Conservation (phyloP, 495 filamentous ascomycete species). For the Hypoxylon rickii region DNA sequence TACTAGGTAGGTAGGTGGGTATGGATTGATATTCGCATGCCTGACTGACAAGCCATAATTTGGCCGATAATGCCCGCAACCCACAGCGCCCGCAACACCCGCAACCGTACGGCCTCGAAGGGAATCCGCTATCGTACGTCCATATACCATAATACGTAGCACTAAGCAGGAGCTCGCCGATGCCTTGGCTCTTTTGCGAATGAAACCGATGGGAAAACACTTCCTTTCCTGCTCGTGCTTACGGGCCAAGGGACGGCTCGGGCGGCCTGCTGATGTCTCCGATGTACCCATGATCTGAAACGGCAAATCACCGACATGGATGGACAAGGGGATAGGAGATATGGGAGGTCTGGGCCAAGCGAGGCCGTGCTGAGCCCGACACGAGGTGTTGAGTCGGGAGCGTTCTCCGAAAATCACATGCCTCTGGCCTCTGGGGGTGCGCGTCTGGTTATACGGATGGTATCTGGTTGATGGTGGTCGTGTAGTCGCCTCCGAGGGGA, state of each 20-base stretch:
- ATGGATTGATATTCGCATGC: slow-evolving; percentile 13
- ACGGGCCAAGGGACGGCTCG: slow-evolving; percentile 19
- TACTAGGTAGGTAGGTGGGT: too few species aligned
- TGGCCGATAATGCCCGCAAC: slow-evolving; percentile 30
- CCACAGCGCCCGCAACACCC: slow-evolving; percentile 22
- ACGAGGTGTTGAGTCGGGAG: slow-evolving; percentile 8
- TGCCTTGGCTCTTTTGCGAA: slow-evolving; percentile 6
- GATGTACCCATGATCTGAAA: slow-evolving; percentile 1
- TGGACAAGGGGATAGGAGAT: neutral
- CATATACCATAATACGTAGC: too few species aligned
- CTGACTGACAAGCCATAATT: slow-evolving; percentile 11
- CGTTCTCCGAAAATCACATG: slow-evolving; percentile 21
- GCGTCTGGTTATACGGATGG: too few species aligned
- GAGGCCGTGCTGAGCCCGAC: slow-evolving; percentile 8
- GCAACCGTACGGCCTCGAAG: slow-evolving; percentile 6
- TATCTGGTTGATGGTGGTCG: too few species aligned
- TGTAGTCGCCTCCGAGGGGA: too few species aligned
- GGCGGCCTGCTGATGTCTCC: slow-evolving; percentile 3
- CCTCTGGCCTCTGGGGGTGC: slow-evolving; percentile 33
- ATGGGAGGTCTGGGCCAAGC: slow-evolving; percentile 20
- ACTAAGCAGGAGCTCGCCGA: slow-evolving; percentile 27
- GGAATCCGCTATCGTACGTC: slow-evolving; percentile 17
- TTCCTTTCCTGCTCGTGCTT: slow-evolving; percentile 1
- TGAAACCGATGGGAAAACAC: neutral
- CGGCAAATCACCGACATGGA: slow-evolving; percentile 1